Base-by-base conservation (phyloP, 202 grass and related monocot genomes). In the Musa balbisiana region DNA sequence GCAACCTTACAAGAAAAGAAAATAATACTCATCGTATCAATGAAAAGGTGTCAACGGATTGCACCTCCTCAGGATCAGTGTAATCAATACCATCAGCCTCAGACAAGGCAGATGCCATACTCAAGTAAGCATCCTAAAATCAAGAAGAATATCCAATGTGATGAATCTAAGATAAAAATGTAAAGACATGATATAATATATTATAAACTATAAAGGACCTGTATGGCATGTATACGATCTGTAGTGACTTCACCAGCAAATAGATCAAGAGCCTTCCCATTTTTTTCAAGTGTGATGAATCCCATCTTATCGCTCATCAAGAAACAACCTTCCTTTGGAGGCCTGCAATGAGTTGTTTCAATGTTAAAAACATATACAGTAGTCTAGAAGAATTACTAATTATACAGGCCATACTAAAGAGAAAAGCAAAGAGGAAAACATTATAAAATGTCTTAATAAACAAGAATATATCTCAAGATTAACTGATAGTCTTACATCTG, bases 11-110 rank as follows among this genome's bases (percentile, higher is more conserved):
- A 49, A 64, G 33, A 9, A 84, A 69, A 83, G 53, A 74, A 27
- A 78, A 77, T 73, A 79, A 83, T 43, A 60, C 19, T 82, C 19
- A 78, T 17, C 1, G 16, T 78, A 55, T 43, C 20, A 67, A 74
- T 21, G 72, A 78, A 20, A 68, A 84, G 11, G 74, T 54, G 51
- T 20, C 11, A 81, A 49, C 8, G 2, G 43, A 67, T 68, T 49
- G 71, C 83, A 97, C 93, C 90, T 97, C 93, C 67, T 97, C 93
- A 70, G 93, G 93, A 80, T 97, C 67, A 63, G 90, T 97, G 75
- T 97, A 97, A 83, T 97, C 93, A 71, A 97, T 86, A 75, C 93
- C 93, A 86, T 97, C 93, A 78, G 93, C 93, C 79, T 93, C 90
- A 64, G 90, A 97, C 58, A 97, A 86, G 29, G 88, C 93, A 83